Evolutionary conservation across 805 yeast genomes (phyloP).

Genomic region (Yarrowia yakushimensis): DNA sequence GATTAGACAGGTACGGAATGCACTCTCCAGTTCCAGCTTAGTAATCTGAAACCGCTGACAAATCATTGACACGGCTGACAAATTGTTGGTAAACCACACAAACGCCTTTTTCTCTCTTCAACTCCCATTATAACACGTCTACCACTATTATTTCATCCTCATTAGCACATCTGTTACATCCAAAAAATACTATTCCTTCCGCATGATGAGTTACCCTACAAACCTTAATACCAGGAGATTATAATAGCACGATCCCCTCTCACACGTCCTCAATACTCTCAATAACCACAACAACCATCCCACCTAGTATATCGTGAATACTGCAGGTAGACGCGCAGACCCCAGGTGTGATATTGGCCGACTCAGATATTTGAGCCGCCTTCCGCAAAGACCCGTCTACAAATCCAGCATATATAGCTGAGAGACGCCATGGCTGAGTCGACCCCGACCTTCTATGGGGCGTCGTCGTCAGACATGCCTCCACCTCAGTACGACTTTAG

Average conservation of each 20-base stretch:
- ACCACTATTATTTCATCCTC: no score
- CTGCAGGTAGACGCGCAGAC: constrained; percentile 1
- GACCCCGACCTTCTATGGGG: not conserved
- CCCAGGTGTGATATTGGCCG: not conserved
- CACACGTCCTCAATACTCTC: not conserved
- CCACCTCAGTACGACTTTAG: not conserved
- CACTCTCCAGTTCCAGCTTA: no score
- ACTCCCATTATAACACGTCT: no score
- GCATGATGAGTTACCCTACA: not conserved
- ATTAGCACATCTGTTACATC: no score
- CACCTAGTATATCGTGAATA: not conserved
- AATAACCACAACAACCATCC: not conserved
- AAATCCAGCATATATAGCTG: constrained; percentile 12
- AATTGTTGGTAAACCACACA: no score
- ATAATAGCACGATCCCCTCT: not conserved
- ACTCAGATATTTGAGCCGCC: no score
- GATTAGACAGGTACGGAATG: no score
- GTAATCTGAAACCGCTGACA: no score
- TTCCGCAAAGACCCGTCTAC: no score
- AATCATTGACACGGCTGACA: no score
- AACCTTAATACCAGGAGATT: not conserved
- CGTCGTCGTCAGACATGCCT: not conserved
- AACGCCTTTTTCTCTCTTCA: no score
- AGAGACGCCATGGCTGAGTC: not conserved
- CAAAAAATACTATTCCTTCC: no score